These are phyloP conservation scores for Coriolopsis trogii DNA, from an alignment of 1,284 basidiomycete species.

Conservation along the genomic window DNA sequence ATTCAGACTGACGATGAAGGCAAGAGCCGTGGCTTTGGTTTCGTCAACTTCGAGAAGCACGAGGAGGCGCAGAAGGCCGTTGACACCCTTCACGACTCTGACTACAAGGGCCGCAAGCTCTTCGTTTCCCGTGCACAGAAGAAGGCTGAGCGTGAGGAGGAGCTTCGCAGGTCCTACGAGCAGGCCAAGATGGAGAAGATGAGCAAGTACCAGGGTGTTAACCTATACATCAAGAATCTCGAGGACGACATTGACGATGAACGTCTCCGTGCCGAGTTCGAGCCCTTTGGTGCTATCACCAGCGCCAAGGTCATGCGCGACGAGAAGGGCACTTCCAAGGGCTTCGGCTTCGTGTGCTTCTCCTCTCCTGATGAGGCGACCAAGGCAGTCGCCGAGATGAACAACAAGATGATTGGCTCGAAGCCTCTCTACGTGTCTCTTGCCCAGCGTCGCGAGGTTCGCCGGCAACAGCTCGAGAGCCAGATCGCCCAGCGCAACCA, in stretches of 20 bases:
- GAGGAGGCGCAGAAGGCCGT: conserved; percentile 93
- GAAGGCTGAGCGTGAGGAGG: conserved; percentile 98
- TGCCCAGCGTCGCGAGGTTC: conserved; percentile 97
- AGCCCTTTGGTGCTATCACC: conserved; percentile 96
- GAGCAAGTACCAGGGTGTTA: conserved; percentile 98
- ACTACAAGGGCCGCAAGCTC: conserved; percentile 88
- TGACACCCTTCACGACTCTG: conserved; percentile 88
- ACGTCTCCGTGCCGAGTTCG: conserved; percentile 93
- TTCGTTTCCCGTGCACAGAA: conserved; percentile 98
- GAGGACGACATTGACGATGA: conserved; percentile 95
- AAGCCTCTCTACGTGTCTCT: conserved; percentile 99
- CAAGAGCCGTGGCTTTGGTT: conserved; percentile 96
- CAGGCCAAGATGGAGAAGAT: conserved; percentile 97
- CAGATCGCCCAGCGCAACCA: conserved; percentile 98
- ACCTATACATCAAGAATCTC: conserved; percentile 99
- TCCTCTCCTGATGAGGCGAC: conserved; percentile 98
- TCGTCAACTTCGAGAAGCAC: conserved; percentile 95
- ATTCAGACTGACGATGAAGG: conserved; percentile 85
- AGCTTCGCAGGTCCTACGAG: conserved; percentile 94
- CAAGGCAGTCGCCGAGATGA: conserved; percentile 99
- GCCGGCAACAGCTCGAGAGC: conserved; percentile 97
- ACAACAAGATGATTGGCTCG: conserved; percentile 99
- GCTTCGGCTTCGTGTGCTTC: conserved; percentile 99
- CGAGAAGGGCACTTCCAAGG: conserved; percentile 89
- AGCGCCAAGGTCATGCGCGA: conserved; percentile 99